Evolutionary conservation across 495 filamentous ascomycete genomes (phyloP), one percentile per base, ranked within the genome.

Genomic region (Penicillium mononematosum): DNA sequence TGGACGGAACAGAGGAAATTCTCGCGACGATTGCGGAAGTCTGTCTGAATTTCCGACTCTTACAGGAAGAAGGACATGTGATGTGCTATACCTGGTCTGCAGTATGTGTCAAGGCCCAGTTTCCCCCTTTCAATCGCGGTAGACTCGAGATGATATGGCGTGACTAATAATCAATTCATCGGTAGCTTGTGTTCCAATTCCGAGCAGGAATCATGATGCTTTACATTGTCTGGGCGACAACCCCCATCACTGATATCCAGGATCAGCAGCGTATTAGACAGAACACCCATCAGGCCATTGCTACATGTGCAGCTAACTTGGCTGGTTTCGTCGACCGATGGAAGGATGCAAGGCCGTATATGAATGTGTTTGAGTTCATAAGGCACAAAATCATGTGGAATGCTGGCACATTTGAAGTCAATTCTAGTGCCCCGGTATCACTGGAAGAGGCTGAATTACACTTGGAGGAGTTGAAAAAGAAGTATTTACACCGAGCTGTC

Each of bases 11-110:
- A 12, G 60, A 69, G 39, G 63, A 72, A 11, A 58, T 69, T 10
- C 62, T 72, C 19, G 58, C 64, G 14, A 66, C 68, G 1, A 57
- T 70, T 19, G 65, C 64, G 24, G 68, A 72, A 43, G 68, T 66
- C 9, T 72, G 68, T 51, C 17, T 63, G 7, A 69, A 66, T 39
- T 72, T 64, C 41, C 59, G 68, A 20, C 45, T 58, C 2, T 61
- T 72, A 10, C 70, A 69, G 56, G 66, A 67, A 38, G 68, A 70
- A 56, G 70, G 70, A 10, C 70, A 72, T 53, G 66, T 70, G 14
- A 61, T 70, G 60, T 72, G 70, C 27, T 72, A 66, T 62, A 72
- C 70, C 0, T 72, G 70, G 70, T 70, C 70, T 57, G 68, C 70
- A 41, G 70, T 72, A 56, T 55, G 70, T 61, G 50, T 31, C 4